Evolutionary conservation across 2,329 filamentous ascomycete genomes (phyloP).

Genomic region (Cryphonectria carpinicola): DNA sequence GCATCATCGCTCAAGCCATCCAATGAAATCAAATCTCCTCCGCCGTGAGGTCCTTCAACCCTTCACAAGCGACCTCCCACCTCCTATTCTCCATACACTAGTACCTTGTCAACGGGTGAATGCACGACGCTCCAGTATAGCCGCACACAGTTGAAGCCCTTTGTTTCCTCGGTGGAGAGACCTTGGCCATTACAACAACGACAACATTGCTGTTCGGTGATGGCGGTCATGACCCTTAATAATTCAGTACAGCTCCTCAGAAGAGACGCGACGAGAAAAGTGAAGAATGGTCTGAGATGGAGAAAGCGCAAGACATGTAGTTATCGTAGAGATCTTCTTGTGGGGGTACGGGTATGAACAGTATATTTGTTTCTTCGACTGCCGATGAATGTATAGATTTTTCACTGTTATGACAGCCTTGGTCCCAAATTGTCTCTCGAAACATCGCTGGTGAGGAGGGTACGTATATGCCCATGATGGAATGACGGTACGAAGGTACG

Average conservation of each 20-base stretch:
- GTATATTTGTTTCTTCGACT: background rate
- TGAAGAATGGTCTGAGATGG: background rate
- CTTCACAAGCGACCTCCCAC: background rate
- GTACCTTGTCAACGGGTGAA: background rate
- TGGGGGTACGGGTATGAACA: background rate
- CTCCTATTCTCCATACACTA: too few species aligned
- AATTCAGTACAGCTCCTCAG: background rate
- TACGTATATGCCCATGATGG: background rate
- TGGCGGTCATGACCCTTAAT: background rate
- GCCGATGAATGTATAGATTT: background rate
- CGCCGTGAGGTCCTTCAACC: too few species aligned
- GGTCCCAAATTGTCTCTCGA: background rate
- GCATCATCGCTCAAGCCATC: too few species aligned
- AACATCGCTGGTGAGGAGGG: background rate
- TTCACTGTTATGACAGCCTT: background rate
- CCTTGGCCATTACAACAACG: background rate
- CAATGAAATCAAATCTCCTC: too few species aligned
- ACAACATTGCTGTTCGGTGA: background rate
- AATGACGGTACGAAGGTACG: background rate
- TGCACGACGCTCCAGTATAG: background rate
- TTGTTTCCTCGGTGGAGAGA: background rate
- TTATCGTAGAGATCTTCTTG: too few species aligned
- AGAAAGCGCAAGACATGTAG: too few species aligned
- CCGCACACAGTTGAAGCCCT: background rate
- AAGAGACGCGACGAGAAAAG: background rate